Base-by-base conservation (phyloP, 2,329 filamentous ascomycete genomes). In the Epichloe bromicola region DNA sequence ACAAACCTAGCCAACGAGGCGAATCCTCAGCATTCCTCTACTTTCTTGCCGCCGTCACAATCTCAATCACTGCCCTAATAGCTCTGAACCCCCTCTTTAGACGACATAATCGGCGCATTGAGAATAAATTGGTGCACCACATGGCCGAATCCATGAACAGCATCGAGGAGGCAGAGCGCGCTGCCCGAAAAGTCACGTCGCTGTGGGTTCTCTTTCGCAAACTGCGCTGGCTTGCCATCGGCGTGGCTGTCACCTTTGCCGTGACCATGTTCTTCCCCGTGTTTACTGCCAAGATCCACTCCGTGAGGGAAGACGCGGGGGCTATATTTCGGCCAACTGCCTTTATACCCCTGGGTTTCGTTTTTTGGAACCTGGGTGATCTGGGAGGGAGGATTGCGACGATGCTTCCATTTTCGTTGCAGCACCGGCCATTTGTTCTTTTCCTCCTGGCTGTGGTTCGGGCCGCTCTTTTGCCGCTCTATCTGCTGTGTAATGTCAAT, bases 211-310 rank as follows among this genome's bases (percentile, higher is more conserved):
- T 97, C 3, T 82, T 93, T 59, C 71, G 71, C 54, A 95, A 95
- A 65, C 78, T 97, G 43, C 80, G 79, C 60, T 94, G 85, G 79
- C 74, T 89, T 14, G 80, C 88, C 0, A 71, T 75, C n/a, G 80
- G 86, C 7, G 80, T 96, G 14, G 88, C 88, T 60, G 64, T 90
- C 56, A 89, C 84, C 62, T 97, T 97, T 61, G 70, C 76, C 41
- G 70, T 91, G 50, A 90, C 90, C 47, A 97, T 98, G 91, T 82
- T 93, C 64, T 97, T 90, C 71, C 93, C 93, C 1, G 87, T 97
- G 54, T 94, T 94, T 67, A 97, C 93, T 0, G 71, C 76, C 52
- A 80, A 84, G 66, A 83, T 72, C 55, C 60, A 69, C 36, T 78
- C 75, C 8, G 70, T 76, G 11, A 59, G 61, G 23, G 59, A 61